Conservation (phyloP, 2,329 filamentous ascomycete species). For the Colletotrichum sp. region DNA sequence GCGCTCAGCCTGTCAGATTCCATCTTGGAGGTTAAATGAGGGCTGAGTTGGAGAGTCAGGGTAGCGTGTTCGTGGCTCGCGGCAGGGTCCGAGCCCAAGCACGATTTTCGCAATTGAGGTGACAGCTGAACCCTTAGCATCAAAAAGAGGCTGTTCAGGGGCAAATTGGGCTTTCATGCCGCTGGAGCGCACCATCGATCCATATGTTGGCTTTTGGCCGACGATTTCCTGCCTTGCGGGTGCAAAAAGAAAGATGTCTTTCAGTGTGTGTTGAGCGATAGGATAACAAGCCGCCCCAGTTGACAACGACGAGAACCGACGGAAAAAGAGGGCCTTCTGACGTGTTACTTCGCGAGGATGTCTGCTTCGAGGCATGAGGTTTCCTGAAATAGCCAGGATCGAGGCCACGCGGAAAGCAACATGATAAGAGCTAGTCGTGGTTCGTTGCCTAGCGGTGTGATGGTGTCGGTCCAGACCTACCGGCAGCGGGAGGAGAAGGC, state of each 20-base stretch:
- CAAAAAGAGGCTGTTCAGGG: constrained; percentile 4
- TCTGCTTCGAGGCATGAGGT: not conserved
- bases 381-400: not conserved
- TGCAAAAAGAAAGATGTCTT: not conserved
- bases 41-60: not conserved
- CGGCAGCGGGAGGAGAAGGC: not conserved
- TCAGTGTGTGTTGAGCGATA: not conserved
- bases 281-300: not conserved
- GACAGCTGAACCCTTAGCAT: constrained; percentile 8
- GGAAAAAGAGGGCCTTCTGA: not conserved
- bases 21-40: not conserved
- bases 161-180: not conserved
- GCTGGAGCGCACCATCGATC: not conserved
- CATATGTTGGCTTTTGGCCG: not conserved
- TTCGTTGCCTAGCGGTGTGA: not conserved
- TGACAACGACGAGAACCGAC: not conserved
- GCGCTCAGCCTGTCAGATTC: not conserved
- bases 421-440: not conserved
- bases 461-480: not conserved
- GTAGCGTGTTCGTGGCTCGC: not conserved
- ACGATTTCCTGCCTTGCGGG: not conserved
- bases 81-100: constrained; percentile 1
- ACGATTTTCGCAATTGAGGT: not conserved
- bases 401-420: not conserved
- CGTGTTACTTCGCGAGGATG: not conserved